phyloP scores from a whole-genome alignment of 768 basidiomycete species.

The Dictyophora rubrovolvata region DNA sequence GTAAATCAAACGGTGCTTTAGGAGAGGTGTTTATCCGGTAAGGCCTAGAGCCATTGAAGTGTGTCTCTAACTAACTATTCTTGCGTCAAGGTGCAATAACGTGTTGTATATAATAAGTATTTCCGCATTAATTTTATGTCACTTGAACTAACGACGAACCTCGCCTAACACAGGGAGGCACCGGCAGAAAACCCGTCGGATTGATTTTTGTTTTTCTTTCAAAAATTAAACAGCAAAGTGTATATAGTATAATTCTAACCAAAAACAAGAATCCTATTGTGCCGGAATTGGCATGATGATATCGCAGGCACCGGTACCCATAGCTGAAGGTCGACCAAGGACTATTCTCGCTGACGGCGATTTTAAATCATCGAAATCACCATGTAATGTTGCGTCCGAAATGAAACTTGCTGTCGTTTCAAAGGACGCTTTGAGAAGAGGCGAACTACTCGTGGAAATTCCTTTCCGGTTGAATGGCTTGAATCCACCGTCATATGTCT shows the following conservation, averaged over 20 bases:
- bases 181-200: constrained; percentile 30
- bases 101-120: constrained; percentile 90
- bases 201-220: neutral
- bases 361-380: constrained; percentile 89
- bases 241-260: neutral
- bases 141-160: constrained; percentile 19
- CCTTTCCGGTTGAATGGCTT: constrained; percentile 97
- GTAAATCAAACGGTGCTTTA: constrained; percentile 89
- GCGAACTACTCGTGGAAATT: constrained; percentile 87
- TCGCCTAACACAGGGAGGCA: constrained; percentile 58
- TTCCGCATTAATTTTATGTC: constrained; percentile 7
- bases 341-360: constrained; percentile 91
- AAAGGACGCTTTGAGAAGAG: constrained; percentile 92
- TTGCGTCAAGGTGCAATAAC: constrained; percentile 69
- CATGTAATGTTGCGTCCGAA: constrained; percentile 87
- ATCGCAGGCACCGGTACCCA: constrained; percentile 96
- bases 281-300: constrained; percentile 48
- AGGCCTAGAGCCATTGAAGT: constrained; percentile 17
- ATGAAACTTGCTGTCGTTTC: constrained; percentile 93
- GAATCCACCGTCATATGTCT: constrained; percentile 98
- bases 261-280: neutral
- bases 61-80: neutral
- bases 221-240: neutral
- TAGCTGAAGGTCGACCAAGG: constrained; percentile 71
- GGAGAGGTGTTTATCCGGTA: constrained; percentile 98